Conservation (phyloP, 129 eudicot genomes). For the Flaveria linearis region DNA sequence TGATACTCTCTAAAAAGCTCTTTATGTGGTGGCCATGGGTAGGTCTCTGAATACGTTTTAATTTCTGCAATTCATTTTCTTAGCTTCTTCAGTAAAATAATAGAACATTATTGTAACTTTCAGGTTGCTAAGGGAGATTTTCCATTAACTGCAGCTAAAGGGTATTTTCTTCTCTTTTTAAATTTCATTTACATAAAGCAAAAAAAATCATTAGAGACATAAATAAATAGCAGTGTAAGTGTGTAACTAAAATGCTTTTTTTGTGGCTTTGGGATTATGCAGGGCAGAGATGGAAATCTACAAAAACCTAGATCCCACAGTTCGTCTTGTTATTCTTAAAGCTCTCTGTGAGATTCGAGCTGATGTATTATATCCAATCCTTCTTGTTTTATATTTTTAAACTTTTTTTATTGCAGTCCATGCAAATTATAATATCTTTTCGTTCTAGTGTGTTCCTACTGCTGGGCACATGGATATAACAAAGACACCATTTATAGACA, state of each 20-base stretch:
- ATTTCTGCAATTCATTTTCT: neutral
- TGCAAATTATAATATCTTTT: neutral
- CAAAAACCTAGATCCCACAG: slow-evolving; percentile 72
- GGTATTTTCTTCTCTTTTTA: slow-evolving; percentile 46
- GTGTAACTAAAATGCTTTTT: slow-evolving; percentile 3
- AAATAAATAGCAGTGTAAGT: neutral
- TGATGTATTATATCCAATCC: slow-evolving; percentile 45
- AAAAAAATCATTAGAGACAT: neutral
- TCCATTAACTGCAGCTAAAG: slow-evolving; percentile 73
- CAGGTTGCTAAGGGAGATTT: slow-evolving; percentile 88
- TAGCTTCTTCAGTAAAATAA: slow-evolving; percentile 12
- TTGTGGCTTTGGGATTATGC: slow-evolving; percentile 30
- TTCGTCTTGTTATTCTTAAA: slow-evolving; percentile 70
- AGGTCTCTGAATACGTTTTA: slow-evolving; percentile 21
- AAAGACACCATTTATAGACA: slow-evolving; percentile 4
- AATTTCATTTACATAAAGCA: slow-evolving; percentile 3
- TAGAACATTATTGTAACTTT: slow-evolving; percentile 20
- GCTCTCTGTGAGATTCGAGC: slow-evolving; percentile 91
- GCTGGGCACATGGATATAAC: neutral
- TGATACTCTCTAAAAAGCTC: slow-evolving; percentile 66
- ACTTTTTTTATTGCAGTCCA: slow-evolving; percentile 4
- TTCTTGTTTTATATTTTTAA: slow-evolving; percentile 7
- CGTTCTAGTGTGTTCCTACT: neutral
- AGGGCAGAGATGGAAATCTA: slow-evolving; percentile 70
- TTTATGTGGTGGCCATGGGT: slow-evolving; percentile 96